Evolutionary conservation across 2,329 filamentous ascomycete species (phyloP), one percentile per base, ranked within the genome.

Genomic region (Chrysosphaeria jannelii): DNA sequence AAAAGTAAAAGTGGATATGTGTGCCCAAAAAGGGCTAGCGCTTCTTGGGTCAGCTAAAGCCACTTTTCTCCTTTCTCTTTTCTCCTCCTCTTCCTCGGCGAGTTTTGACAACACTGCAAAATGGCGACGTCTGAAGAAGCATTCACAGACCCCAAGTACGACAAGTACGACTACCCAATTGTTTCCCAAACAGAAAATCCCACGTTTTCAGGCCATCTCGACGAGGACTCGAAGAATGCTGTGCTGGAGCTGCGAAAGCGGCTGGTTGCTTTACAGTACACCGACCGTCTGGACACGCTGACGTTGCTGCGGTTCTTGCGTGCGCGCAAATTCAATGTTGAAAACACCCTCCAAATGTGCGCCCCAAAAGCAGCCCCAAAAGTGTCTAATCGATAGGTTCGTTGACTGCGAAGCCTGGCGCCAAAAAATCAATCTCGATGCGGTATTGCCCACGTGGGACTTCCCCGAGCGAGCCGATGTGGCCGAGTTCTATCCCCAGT

Each of bases 101-200:
- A 13, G 23, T 9, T 13, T 20, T n/a, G n/a, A n/a, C n/a, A n/a
- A n/a, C n/a, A n/a, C n/a, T n/a, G n/a, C n/a, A n/a, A n/a, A n/a
- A n/a, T n/a, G n/a, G n/a, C n/a, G n/a, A n/a, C n/a, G n/a, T n/a
- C n/a, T n/a, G n/a, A n/a, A n/a, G n/a, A n/a, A n/a, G n/a, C n/a
- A n/a, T n/a, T n/a, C n/a, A n/a, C n/a, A n/a, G 67, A 89, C 47
- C 57, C 74, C 43, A 91, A 90, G 51, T 89, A 93, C 55, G 85
- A 93, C 51, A 46, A 88, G 53, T 93, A 85, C 48, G 79, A 91
- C 47, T 93, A 62, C 53, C 85, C 85, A 31, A 75, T 67, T 32
- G 68, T 60, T 31, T 63, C 75, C 22, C 60, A 71, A 26, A 60
- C 62, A 34, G 43, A 57, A 22, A 60, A 67, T 40, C 51, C 53